Base-by-base conservation (phyloP, 352 stramenopile species). In the Pythium pyrilobum region DNA sequence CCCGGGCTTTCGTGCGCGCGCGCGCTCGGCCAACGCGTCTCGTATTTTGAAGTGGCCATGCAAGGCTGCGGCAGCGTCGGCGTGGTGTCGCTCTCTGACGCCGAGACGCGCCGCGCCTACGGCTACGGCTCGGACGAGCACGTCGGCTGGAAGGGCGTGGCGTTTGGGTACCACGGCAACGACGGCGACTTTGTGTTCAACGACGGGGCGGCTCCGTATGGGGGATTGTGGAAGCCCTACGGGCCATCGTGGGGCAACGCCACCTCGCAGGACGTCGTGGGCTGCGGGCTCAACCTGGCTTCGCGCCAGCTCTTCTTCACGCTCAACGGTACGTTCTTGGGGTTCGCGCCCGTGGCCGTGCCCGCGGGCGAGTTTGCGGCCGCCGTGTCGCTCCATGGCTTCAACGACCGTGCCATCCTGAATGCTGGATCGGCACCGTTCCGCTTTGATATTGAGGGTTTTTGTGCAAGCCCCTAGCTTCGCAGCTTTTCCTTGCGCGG, bases 121-220 rank as follows among this genome's bases (percentile, higher is more conserved):
- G 81, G 81, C 62, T 95, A 89, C 38, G 84, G 81, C 27, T 92
- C 81, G 29, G 76, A 80, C 50, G 81, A 89, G 36, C 81, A 92
- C 65, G 66, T 95, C 21, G 84, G 84, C 59, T 92, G 80, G 81
- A 89, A 82, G 61, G 71, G 74, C 48, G 55, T 92, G 27, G 87
- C 81, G 11, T 92, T 85, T 54, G 84, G 78, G 43, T 95, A 92
- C 73, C 84, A 95, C 56, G 77, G 78, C 56, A 90, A 91, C 54
- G 81, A 92, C 59, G 84, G 84, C 40, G 80, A 89, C 63, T 89
- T 95, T 57, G 81, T 92, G 21, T 89, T 75, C 43, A 91, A 95
- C 55, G 71, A 88, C 58, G 84, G 84, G 21, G 56, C 72, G 7
- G 77, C 72, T 33, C 51, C 63, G 34, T 89, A 89, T 61, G 81